These are phyloP conservation scores for Nakaseomyces glabratus DNA, from an alignment of 1,139 yeast genomes.

Conservation along the genomic window DNA sequence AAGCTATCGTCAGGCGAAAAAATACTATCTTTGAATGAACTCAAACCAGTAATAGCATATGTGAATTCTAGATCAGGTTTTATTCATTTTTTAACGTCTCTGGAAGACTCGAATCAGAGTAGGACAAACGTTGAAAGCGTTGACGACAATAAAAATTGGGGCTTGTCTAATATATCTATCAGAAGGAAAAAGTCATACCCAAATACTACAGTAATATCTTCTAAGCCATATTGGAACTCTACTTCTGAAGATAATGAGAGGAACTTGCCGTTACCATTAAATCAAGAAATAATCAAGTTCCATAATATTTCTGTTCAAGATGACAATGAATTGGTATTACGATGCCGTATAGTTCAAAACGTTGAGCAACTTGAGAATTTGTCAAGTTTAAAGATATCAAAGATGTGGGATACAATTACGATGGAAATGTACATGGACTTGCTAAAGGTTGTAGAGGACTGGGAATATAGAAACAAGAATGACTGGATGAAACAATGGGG, in stretches of 20 bases:
- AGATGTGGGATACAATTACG: constrained; percentile 44
- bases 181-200: constrained; percentile 27
- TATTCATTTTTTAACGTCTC: constrained; percentile 22
- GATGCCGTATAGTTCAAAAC: constrained; percentile 53
- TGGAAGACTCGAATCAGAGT: constrained; percentile 10
- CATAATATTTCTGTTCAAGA: constrained; percentile 38
- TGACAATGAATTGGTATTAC: constrained; percentile 23
- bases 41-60: constrained; percentile 52
- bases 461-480: constrained; percentile 38
- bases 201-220: constrained; percentile 18
- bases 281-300: constrained; percentile 24
- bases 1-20: constrained; percentile 44
- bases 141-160: constrained; percentile 14
- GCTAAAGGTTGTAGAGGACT: constrained; percentile 43
- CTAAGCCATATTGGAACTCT: constrained; percentile 10
- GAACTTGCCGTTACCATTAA: constrained; percentile 12
- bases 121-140: constrained; percentile 14
- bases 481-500: constrained; percentile 49
- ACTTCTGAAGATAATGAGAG: constrained; percentile 13
- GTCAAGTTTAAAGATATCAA: constrained; percentile 43
- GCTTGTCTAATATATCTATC: constrained; percentile 29
- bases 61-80: constrained; percentile 40
- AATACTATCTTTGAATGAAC: constrained; percentile 49
- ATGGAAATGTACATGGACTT: constrained; percentile 53
- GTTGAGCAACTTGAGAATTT: constrained; percentile 43